Evolutionary conservation across 352 stramenopile genomes (phyloP).

Genomic region (Globisporangium lucens): DNA sequence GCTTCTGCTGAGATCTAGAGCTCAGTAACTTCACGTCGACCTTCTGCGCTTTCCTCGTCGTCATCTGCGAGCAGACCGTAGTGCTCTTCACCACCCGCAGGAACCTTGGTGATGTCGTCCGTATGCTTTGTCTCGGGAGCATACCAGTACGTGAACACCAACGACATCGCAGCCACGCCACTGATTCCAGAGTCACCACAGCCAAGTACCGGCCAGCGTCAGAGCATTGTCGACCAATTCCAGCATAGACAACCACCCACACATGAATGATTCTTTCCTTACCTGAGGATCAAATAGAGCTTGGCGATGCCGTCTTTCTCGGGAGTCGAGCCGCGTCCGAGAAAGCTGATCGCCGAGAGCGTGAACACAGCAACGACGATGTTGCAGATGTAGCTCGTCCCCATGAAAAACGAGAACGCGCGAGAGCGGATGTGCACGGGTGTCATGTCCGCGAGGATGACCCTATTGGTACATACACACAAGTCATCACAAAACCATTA

Average conservation of each 20-base stretch:
- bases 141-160: slow-evolving; percentile 48
- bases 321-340: slow-evolving; percentile 54
- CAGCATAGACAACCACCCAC: background rate
- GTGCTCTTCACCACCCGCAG: slow-evolving; percentile 28
- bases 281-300: slow-evolving; percentile 79
- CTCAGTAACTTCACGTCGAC: slow-evolving; percentile 44
- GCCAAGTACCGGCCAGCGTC: background rate
- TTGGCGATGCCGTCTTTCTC: slow-evolving; percentile 86
- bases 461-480: slow-evolving; percentile 34
- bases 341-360: slow-evolving; percentile 70
- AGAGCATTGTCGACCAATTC: background rate
- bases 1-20: slow-evolving; percentile 21
- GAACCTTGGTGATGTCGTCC: slow-evolving; percentile 22
- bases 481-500: background rate
- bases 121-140: slow-evolving; percentile 65
- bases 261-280: background rate
- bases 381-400: slow-evolving; percentile 84
- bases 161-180: slow-evolving; percentile 32
- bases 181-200: slow-evolving; percentile 18
- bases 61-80: slow-evolving; percentile 37
- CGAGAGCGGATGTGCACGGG: slow-evolving; percentile 81
- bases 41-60: slow-evolving; percentile 29
- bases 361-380: slow-evolving; percentile 75
- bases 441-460: slow-evolving; percentile 86
- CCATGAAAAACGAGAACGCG: slow-evolving; percentile 86